These are phyloP conservation scores for Amanita muscaria DNA, from an alignment of 768 basidiomycete genomes.

Conservation along the genomic window DNA sequence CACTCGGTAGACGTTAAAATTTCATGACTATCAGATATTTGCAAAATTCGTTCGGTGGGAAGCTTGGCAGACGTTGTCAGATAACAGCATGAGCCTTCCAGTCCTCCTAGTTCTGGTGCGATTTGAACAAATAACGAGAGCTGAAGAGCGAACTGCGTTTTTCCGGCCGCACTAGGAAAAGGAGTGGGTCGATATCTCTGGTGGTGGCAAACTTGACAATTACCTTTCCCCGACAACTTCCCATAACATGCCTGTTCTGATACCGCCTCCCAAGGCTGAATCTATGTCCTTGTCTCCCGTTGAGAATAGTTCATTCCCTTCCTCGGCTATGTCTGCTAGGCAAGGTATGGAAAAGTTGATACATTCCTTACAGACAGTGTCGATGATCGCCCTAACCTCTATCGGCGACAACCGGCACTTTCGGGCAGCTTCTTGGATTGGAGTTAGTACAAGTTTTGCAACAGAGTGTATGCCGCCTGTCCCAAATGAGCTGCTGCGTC, in stretches of 20 bases:
- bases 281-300: conserved; percentile 73
- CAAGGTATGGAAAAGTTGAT: conserved; percentile 28
- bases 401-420: conserved; percentile 42
- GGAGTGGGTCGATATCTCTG: conserved; percentile 3
- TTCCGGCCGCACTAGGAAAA: conserved; percentile 73
- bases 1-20: conserved; percentile 28
- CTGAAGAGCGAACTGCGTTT: conserved; percentile 87
- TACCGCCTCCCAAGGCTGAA: conserved; percentile 64
- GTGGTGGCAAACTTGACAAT: conserved; percentile 9
- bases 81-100: conserved; percentile 66
- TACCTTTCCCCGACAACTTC: conserved; percentile 89
- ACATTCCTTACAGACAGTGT: conserved; percentile 35
- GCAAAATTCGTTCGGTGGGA: conserved; percentile 56
- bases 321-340: conserved; percentile 31
- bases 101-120: conserved; percentile 44
- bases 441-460: conserved; percentile 41
- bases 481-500: background rate
- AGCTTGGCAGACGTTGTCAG: conserved; percentile 66
- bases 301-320: conserved; percentile 44
- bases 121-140: conserved; percentile 74
- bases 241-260: conserved; percentile 74
- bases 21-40: conserved; percentile 50
- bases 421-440: conserved; percentile 44
- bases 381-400: conserved; percentile 43
- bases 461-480: conserved; percentile 41